phyloP scores from a whole-genome alignment of 805 yeast genomes.

The Teunomyces barrocoloradensis region DNA sequence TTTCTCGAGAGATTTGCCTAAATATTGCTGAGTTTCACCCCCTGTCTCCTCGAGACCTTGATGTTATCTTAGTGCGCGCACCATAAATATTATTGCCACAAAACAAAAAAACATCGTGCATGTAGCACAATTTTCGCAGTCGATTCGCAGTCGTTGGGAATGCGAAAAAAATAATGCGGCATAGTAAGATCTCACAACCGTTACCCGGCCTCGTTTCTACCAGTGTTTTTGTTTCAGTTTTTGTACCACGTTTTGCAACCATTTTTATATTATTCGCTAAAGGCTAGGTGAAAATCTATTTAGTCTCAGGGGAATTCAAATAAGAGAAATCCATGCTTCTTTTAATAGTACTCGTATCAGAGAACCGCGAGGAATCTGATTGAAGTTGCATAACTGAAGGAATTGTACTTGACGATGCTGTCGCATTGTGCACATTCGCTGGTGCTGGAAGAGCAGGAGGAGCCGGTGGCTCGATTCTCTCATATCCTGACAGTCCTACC shows the following conservation, averaged over 20 bases:
- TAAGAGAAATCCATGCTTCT: constrained; percentile 6
- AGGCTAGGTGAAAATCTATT: background rate
- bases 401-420: background rate
- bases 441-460: background rate
- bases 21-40: background rate
- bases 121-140: constrained; percentile 4
- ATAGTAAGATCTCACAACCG: background rate
- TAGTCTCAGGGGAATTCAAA: constrained; percentile 3
- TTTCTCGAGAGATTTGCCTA: no score
- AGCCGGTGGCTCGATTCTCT: background rate
- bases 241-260: constrained; percentile 3
- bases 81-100: constrained; percentile 2
- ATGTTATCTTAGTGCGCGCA: constrained; percentile 2
- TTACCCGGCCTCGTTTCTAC: constrained; percentile 1
- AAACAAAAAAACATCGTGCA: background rate
- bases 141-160: constrained; percentile 3
- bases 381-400: background rate
- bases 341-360: background rate
- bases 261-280: background rate
- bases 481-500: background rate
- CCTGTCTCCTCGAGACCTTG: background rate
- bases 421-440: background rate
- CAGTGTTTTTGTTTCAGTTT: background rate
- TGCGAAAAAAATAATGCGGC: background rate
- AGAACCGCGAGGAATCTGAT: background rate